Evolutionary conservation across 495 filamentous ascomycete genomes (phyloP).

Genomic region (Penicillium cataractarum): DNA sequence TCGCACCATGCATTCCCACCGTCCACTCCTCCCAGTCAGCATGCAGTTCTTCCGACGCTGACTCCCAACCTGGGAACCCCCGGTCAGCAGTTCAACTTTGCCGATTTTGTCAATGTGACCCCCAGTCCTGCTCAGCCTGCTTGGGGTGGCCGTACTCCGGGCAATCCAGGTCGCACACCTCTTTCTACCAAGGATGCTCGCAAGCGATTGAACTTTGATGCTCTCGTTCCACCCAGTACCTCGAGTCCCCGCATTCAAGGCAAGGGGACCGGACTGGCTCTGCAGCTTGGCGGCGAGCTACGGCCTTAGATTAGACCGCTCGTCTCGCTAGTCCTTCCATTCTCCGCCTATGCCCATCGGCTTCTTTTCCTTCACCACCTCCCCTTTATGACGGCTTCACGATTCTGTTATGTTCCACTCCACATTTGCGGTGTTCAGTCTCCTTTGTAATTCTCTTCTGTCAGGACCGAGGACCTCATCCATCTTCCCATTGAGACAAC

Average conservation of each 20-base stretch:
- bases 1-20: conserved; percentile 63
- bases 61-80: conserved; percentile 70
- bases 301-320: conserved; percentile 32
- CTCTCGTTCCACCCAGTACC: conserved; percentile 55
- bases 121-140: conserved; percentile 89
- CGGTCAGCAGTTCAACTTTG: conserved; percentile 82
- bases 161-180: conserved; percentile 62
- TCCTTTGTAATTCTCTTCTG: conserved; percentile 24
- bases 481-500: neutral
- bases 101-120: conserved; percentile 96
- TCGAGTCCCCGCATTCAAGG: conserved; percentile 38
- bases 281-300: conserved; percentile 51
- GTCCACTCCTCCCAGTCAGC: conserved; percentile 84
- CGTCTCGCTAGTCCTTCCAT: conserved; percentile 14
- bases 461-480: conserved; percentile 1
- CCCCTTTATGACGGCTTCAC: conserved; percentile 33
- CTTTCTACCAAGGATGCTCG: conserved; percentile 58
- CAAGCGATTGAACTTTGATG: conserved; percentile 70
- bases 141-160: conserved; percentile 66
- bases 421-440: conserved; percentile 28
- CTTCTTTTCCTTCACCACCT: conserved; percentile 10
- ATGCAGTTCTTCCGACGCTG: conserved; percentile 60
- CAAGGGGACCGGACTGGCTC: conserved; percentile 38
- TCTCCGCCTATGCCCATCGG: conserved; percentile 23
- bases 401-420: conserved; percentile 39